These are phyloP conservation scores for Solanum appendiculatum DNA, from an alignment of 257 asterid species.

Conservation along the genomic window DNA sequence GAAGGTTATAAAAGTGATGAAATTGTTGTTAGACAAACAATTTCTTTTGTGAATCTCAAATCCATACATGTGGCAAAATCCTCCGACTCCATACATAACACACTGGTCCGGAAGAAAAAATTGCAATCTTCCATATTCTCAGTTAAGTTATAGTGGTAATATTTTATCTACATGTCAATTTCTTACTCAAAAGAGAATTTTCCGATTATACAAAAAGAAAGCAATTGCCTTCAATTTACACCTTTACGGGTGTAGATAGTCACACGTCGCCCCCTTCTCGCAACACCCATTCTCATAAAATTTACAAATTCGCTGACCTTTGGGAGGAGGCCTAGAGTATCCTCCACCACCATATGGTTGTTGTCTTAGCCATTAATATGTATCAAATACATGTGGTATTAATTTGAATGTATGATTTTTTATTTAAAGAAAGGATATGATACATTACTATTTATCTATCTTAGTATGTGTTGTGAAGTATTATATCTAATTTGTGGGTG, in stretches of 20 bases:
- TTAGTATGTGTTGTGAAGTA: no score
- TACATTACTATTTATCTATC: no score
- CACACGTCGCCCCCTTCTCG: conserved; percentile 85
- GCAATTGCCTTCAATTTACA: not conserved
- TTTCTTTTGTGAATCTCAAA: no score
- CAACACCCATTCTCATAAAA: conserved; percentile 83
- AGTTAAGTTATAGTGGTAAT: not conserved
- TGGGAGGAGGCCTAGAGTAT: conserved; percentile 51
- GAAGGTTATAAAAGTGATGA: no score
- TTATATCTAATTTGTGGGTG: no score
- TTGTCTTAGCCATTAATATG: no score
- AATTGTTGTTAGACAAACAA: no score
- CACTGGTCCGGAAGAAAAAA: not conserved
- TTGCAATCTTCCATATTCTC: not conserved
- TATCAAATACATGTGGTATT: no score
- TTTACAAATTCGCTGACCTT: conserved; percentile 78
- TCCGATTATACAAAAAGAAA: conserved; percentile 8
- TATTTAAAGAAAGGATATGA: no score
- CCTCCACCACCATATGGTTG: conserved; percentile 50
- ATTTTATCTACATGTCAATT: not conserved
- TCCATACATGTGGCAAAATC: not conserved
- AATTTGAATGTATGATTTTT: no score
- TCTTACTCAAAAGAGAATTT: conserved; percentile 1
- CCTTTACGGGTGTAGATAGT: conserved; percentile 62
- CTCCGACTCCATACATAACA: not conserved